Conservation (phyloP, 495 filamentous ascomycete species). For the Podospora pseudocomata region DNA sequence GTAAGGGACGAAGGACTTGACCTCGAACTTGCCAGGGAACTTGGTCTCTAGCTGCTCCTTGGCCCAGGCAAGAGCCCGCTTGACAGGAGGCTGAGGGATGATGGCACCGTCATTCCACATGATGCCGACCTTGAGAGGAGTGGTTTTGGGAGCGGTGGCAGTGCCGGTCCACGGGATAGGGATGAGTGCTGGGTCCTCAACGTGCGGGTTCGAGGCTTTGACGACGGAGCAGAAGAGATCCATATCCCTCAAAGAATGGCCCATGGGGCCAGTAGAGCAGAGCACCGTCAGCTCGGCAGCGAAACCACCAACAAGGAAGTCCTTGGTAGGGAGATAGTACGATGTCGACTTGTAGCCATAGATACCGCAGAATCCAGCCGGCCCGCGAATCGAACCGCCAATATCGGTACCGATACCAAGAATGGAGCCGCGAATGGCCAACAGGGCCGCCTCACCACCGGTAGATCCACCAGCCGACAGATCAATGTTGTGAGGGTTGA, state of each 20-base stretch:
- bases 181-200: conserved; percentile 26
- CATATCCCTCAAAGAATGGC: conserved; percentile 29
- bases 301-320: conserved; percentile 40
- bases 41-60: conserved; percentile 44
- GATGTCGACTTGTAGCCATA: conserved; percentile 59
- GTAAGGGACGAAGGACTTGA: conserved; percentile 37
- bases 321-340: conserved; percentile 51
- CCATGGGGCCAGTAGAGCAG: conserved; percentile 29
- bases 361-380: conserved; percentile 55
- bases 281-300: conserved; percentile 32
- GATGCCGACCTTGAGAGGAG: conserved; percentile 60
- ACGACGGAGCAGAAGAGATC: conserved; percentile 36
- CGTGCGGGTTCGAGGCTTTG: conserved; percentile 25
- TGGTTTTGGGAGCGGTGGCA: conserved; percentile 20
- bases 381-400: conserved; percentile 62
- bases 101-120: conserved; percentile 70
- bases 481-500: conserved; percentile 60
- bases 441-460: conserved; percentile 57
- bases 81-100: conserved; percentile 66
- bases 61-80: conserved; percentile 54
- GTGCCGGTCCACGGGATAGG: conserved; percentile 47
- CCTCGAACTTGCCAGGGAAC: conserved; percentile 43
- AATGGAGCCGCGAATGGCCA: conserved; percentile 42
- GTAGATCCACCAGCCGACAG: conserved; percentile 63
- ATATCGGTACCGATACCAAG: conserved; percentile 65